These are phyloP conservation scores for Lipomyces orientalis DNA, from an alignment of 805 yeast species.

Conservation along the genomic window DNA sequence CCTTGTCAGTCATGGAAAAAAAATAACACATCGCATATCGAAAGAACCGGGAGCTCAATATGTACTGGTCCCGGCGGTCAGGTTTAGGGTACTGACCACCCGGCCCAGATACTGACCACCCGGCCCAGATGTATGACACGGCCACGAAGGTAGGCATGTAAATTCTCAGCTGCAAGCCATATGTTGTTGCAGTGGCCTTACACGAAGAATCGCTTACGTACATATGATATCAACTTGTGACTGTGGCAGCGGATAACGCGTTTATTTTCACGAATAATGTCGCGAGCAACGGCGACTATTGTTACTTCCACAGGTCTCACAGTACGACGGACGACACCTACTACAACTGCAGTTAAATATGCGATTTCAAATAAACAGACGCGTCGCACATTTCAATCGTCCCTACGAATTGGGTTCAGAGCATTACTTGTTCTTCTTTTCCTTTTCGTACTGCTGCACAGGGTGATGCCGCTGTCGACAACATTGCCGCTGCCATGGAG, in stretches of 20 bases:
- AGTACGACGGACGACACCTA: slow-evolving; percentile 21
- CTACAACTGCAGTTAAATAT: slow-evolving; percentile 28
- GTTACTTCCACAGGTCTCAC: slow-evolving; percentile 12
- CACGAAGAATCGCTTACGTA: background rate
- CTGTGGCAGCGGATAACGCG: background rate
- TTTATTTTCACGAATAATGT: background rate
- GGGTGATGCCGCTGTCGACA: slow-evolving; percentile 2
- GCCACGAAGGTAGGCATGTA: background rate
- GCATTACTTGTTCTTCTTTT: background rate
- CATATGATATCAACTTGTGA: background rate
- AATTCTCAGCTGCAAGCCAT: background rate
- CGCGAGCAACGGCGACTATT: background rate
- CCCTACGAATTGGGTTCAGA: background rate
- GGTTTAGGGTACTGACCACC: too few relatives aligned
- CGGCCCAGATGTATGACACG: too few relatives aligned
- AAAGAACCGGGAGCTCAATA: too few relatives aligned
- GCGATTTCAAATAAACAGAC: slow-evolving; percentile 23
- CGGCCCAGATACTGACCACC: too few relatives aligned
- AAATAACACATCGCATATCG: too few relatives aligned
- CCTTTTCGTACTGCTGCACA: slow-evolving; percentile 4
- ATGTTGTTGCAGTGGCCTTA: background rate
- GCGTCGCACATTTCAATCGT: background rate
- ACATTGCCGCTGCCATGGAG: background rate
- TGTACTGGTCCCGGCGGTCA: too few relatives aligned
- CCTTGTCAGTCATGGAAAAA: too few relatives aligned